Percentiles rank a stretch among this genome's conserved stretches.
Conservation (phyloP, 305 asterid genomes). For the Fraxinus baroniana region DNA sequence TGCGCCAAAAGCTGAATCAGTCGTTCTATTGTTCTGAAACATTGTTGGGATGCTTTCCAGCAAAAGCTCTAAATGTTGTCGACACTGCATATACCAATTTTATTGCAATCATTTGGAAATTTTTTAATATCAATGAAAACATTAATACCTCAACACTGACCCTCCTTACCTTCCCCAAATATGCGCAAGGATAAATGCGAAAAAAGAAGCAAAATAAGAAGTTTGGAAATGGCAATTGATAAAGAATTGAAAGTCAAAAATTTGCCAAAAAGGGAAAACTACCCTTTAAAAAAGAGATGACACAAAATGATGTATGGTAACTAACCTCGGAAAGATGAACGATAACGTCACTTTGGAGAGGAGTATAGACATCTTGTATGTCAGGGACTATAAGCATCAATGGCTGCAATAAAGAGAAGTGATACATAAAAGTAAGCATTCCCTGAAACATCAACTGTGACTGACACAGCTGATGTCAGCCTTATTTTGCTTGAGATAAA, state of each 20-base stretch:
- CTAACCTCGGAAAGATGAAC: slow-evolving; percentile 92
- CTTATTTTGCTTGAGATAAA: slow-evolving; percentile 16
- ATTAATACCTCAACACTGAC: slow-evolving; percentile 6
- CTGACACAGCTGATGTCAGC: slow-evolving; percentile 7
- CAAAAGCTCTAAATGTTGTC: slow-evolving; percentile 80
- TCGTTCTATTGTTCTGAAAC: slow-evolving; percentile 75
- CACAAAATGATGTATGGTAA: neutral
- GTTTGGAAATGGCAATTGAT: neutral
- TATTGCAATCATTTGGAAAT: slow-evolving; percentile 13
- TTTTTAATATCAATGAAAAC: slow-evolving; percentile 7
- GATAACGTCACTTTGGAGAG: slow-evolving; percentile 85
- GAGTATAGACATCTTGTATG: slow-evolving; percentile 95
- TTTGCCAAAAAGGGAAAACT: slow-evolving; percentile 18
- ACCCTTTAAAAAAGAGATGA: slow-evolving; percentile 12
- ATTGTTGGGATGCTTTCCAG: slow-evolving; percentile 88
- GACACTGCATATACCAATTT: slow-evolving; percentile 61
- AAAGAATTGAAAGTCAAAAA: slow-evolving; percentile 19
- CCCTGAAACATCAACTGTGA: slow-evolving; percentile 16
- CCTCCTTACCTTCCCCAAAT: neutral
- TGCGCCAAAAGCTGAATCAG: slow-evolving; percentile 96
- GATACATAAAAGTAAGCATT: slow-evolving; percentile 23
- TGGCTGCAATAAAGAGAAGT: slow-evolving; percentile 62
- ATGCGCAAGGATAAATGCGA: neutral
- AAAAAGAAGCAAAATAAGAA: neutral
- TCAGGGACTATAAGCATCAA: slow-evolving; percentile 98